Evolutionary conservation across 1,284 basidiomycete genomes (phyloP), one percentile per base, ranked within the genome.

Genomic region (Neonothopanus nambi): DNA sequence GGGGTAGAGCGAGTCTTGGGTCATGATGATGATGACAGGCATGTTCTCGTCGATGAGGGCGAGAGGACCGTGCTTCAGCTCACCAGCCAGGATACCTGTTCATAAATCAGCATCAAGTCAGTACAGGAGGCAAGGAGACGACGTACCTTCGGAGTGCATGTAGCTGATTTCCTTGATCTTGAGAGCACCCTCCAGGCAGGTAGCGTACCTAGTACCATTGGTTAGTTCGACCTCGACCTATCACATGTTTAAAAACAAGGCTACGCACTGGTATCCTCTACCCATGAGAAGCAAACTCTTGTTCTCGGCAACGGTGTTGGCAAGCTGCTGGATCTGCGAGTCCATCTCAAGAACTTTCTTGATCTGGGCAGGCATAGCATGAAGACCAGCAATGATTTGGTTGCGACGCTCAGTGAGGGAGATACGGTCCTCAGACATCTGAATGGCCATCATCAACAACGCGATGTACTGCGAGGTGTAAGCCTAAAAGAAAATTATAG

Each of bases 391-490:
- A 63, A 99, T 98, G 76, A 99, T 98, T 70, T 93, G 84, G 68
- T 90, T 89, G 61, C 96, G 85, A 57, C 97, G 90, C 63, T 89
- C 85, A 2, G 87, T 89, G 76, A 98, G 88, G 44, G 92, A 93
- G 68, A 98, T 91, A 47, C 95, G 91, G 74, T 99, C 97, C 71
- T 98, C 95, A 3, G 94, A 95, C 20, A 99, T 81, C 73, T 98
- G 95, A 36, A 99, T 83, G 13, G 97, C 97, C 77, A 99, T 97
- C 91, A 99, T 96, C 72, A 98, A 78, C 51, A 99, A 82, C 3
- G 96, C 97, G 63, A 99, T 95, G 79, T 98, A 99, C 76, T 99
- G 96, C 48, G 95, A 98, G 2, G 96, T 99, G 78, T 99, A 99
- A 3, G 97, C 97, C 88, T 91, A 58, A 33, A 38, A 55, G 35